These are phyloP conservation scores for Astraeus odoratus DNA, from an alignment of 768 basidiomycete genomes.

Conservation along the genomic window DNA sequence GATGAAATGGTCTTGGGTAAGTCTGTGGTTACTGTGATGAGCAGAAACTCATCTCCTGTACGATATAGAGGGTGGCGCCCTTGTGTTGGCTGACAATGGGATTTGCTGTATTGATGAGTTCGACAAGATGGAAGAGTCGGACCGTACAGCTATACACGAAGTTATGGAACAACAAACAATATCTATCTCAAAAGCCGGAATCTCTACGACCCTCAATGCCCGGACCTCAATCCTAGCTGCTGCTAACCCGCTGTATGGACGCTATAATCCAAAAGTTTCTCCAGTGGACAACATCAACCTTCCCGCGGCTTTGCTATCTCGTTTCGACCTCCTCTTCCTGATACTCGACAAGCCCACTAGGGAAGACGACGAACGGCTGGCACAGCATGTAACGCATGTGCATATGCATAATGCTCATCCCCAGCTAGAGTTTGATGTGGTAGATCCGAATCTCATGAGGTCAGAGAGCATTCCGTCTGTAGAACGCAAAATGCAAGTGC, in stretches of 20 bases:
- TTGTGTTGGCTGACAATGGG: conserved; percentile 97
- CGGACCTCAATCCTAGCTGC: conserved; percentile 97
- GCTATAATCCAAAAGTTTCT: conserved; percentile 96
- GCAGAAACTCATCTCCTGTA: conserved; percentile 7
- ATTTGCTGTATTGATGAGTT: conserved; percentile 99
- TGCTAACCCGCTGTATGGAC: conserved; percentile 95
- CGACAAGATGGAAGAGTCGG: conserved; percentile 99
- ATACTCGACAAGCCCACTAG: conserved; percentile 93
- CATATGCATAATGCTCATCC: conserved; percentile 96
- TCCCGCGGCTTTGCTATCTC: conserved; percentile 90
- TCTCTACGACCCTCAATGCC: conserved; percentile 96
- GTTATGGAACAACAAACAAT: conserved; percentile 99
- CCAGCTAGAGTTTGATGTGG: conserved; percentile 71
- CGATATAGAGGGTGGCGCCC: conserved; percentile 90
- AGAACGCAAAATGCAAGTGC: not conserved
- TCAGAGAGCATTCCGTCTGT: conserved; percentile 24
- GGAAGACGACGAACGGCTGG: conserved; percentile 93
- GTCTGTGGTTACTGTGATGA: conserved; percentile 22
- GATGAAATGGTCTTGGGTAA: conserved; percentile 98
- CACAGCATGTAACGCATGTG: conserved; percentile 95
- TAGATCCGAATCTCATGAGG: conserved; percentile 88
- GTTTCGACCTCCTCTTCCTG: conserved; percentile 95
- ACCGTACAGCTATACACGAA: conserved; percentile 97
- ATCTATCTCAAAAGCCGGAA: conserved; percentile 98
- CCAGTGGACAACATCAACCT: conserved; percentile 99